phyloP scores from a whole-genome alignment of 2,329 filamentous ascomycete genomes.

The Triangularia verruculosa region DNA sequence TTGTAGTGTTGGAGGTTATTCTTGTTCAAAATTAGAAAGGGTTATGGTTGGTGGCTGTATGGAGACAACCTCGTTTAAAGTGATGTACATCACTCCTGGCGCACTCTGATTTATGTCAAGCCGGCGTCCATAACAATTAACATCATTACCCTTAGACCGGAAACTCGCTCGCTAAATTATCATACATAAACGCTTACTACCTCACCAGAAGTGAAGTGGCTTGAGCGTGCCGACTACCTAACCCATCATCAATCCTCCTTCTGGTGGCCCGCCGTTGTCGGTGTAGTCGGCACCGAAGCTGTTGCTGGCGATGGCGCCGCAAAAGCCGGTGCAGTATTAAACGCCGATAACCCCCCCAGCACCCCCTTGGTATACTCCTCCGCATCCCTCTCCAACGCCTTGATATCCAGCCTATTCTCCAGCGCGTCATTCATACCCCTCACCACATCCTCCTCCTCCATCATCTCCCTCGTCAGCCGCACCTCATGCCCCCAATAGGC shows the following conservation, averaged over 20 bases:
- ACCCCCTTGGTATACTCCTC: slow-evolving; percentile 56
- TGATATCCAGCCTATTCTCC: slow-evolving; percentile 61
- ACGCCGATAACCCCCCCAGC: slow-evolving; percentile 23
- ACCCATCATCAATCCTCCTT: slow-evolving; percentile 2
- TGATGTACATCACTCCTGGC: not conserved
- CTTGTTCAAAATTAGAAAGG: not conserved
- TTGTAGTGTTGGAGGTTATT: not conserved
- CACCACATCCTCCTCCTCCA: slow-evolving; percentile 75
- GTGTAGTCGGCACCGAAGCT: not conserved
- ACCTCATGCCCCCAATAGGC: slow-evolving; percentile 82
- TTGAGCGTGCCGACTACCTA: too few relatives aligned
- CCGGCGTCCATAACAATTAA: not conserved
- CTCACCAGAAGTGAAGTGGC: too few relatives aligned
- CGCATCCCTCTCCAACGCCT: slow-evolving; percentile 59
- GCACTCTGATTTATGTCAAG: not conserved
- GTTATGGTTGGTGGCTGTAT: not conserved
- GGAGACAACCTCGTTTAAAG: not conserved
- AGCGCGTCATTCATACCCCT: slow-evolving; percentile 68
- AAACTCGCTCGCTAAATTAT: not conserved
- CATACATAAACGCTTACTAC: too few relatives aligned
- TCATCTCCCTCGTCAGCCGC: slow-evolving; percentile 66
- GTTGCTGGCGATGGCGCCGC: not conserved
- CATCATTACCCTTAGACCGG: not conserved
- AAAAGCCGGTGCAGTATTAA: not conserved
- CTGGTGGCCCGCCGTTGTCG: not conserved